Evolutionary conservation across 1,139 yeast genomes (phyloP).

Genomic region (Hyphopichia wangnamkhiaoensis): DNA sequence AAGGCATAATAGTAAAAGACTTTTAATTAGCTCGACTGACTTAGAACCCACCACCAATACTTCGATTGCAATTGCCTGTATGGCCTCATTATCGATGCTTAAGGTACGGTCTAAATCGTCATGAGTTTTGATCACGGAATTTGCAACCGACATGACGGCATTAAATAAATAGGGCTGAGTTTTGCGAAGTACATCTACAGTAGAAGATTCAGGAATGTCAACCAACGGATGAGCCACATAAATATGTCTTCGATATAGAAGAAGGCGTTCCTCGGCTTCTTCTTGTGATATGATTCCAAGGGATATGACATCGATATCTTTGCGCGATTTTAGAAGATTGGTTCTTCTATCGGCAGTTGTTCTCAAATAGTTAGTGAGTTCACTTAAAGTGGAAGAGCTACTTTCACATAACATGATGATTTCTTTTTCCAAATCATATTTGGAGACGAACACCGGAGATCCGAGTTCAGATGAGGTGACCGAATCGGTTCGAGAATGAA

Average conservation of each 20-base stretch:
- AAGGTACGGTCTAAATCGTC: constrained; percentile 34
- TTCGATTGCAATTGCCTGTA: constrained; percentile 59
- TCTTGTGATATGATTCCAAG: constrained; percentile 46
- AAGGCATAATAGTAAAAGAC: constrained; percentile 58
- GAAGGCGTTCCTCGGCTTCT: constrained; percentile 52
- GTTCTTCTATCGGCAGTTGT: constrained; percentile 41
- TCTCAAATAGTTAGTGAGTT: constrained; percentile 39
- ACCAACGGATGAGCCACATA: constrained; percentile 55
- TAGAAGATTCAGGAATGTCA: constrained; percentile 42
- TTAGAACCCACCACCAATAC: constrained; percentile 72
- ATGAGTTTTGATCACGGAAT: constrained; percentile 37
- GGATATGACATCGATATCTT: constrained; percentile 44
- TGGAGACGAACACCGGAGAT: constrained; percentile 32
- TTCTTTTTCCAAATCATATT: constrained; percentile 39
- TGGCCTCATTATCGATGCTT: constrained; percentile 57
- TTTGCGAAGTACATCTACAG: constrained; percentile 49
- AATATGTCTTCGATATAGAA: constrained; percentile 41
- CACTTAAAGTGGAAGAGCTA: constrained; percentile 26
- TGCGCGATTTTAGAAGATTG: constrained; percentile 23
- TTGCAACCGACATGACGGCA: constrained; percentile 63
- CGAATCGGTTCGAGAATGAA: constrained; percentile 1
- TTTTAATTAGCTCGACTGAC: constrained; percentile 65
- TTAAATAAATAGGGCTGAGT: constrained; percentile 63
- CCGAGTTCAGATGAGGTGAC: constrained; percentile 12
- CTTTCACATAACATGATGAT: constrained; percentile 32